These are phyloP conservation scores for Gracilaria domingensis DNA, from an alignment of 23 red algal species.

Conservation along the genomic window DNA sequence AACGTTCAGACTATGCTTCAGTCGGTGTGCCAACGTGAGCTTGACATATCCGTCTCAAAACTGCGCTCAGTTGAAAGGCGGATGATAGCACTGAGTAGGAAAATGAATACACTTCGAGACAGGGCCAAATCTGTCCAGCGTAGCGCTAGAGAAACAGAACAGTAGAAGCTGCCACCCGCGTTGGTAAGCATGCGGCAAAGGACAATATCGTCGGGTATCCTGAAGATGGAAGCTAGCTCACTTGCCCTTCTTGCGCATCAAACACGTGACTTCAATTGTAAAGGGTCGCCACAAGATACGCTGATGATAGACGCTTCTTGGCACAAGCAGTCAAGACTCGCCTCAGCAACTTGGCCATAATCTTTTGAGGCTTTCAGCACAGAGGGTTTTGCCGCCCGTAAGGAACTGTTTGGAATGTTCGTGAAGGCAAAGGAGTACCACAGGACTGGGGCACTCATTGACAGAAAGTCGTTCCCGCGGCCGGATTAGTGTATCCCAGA, in stretches of 20 bases:
- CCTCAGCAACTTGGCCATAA: too few relatives aligned
- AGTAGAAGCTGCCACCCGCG: neutral
- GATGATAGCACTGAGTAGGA: neutral
- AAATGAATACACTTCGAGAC: neutral
- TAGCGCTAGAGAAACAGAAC: neutral
- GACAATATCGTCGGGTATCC: neutral
- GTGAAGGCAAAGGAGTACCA: too few relatives aligned
- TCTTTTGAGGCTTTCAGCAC: too few relatives aligned
- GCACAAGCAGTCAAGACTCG: too few relatives aligned
- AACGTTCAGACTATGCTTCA: neutral
- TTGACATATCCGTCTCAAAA: neutral
- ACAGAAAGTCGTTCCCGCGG: too few relatives aligned
- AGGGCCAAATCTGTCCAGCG: neutral
- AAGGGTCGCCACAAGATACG: too few relatives aligned
- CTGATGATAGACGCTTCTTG: too few relatives aligned
- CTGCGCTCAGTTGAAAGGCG: conserved; percentile 1
- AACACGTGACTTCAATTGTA: neutral
- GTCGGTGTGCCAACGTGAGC: neutral
- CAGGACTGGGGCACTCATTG: too few relatives aligned
- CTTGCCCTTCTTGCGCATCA: too few relatives aligned
- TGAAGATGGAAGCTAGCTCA: too few relatives aligned
- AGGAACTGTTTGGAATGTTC: neutral
- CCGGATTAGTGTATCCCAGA: too few relatives aligned
- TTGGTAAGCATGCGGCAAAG: neutral
- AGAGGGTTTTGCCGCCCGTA: neutral